Conservation (phyloP, 1,284 basidiomycete species). For the Erythrobasidium hasegawianum region DNA sequence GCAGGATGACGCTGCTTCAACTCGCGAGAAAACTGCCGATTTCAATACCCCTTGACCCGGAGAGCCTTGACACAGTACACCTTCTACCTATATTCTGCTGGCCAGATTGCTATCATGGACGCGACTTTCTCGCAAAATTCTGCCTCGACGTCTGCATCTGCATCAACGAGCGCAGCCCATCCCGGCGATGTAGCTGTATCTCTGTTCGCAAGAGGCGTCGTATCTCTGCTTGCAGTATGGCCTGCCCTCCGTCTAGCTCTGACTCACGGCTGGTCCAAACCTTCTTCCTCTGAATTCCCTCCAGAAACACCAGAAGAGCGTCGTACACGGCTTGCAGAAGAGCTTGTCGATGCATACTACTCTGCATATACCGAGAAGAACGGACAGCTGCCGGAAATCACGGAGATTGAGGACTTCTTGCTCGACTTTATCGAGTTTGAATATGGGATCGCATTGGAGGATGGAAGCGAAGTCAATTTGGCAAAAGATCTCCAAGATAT, state of each 20-base stretch:
- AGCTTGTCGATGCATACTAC: slow-evolving; percentile 79
- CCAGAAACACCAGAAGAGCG: slow-evolving; percentile 62
- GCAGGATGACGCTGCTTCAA: too few relatives aligned
- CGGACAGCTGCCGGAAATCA: slow-evolving; percentile 54
- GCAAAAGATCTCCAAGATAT: slow-evolving; percentile 55
- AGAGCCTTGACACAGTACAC: too few relatives aligned
- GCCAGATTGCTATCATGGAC: not conserved
- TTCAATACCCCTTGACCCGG: too few relatives aligned
- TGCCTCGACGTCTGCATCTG: slow-evolving; percentile 2
- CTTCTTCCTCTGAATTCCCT: slow-evolving; percentile 53
- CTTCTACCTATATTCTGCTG: too few relatives aligned
- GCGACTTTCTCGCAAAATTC: not conserved
- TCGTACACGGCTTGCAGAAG: slow-evolving; percentile 72
- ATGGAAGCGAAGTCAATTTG: slow-evolving; percentile 68
- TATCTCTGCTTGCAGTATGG: slow-evolving; percentile 76
- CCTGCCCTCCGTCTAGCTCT: slow-evolving; percentile 76
- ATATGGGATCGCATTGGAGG: slow-evolving; percentile 73
- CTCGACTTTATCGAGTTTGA: slow-evolving; percentile 73
- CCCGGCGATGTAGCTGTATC: slow-evolving; percentile 46
- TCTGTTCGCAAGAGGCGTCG: slow-evolving; percentile 74
- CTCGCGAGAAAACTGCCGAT: too few relatives aligned
- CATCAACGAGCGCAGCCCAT: not conserved
- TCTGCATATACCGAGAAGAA: slow-evolving; percentile 43
- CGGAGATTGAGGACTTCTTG: slow-evolving; percentile 71
- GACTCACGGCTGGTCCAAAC: slow-evolving; percentile 64